Percentiles rank a stretch among this genome's conserved stretches.
Evolutionary conservation across 495 filamentous ascomycete genomes (phyloP).

Genomic region (Parmelia sp.): DNA sequence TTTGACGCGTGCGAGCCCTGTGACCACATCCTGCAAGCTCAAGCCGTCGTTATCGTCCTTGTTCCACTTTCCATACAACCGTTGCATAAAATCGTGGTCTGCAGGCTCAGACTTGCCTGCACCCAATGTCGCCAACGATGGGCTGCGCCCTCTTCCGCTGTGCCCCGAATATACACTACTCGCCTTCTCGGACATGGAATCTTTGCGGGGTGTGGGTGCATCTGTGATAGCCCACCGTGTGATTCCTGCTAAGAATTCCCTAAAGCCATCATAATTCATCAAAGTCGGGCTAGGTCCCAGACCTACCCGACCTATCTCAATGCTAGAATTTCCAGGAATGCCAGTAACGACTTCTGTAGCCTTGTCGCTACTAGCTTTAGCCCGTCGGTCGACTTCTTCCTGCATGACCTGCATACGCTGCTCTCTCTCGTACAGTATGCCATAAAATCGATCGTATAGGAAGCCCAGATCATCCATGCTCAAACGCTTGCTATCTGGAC

Average conservation of each 20-base stretch:
- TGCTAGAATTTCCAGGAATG: conserved; percentile 40
- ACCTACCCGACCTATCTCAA: conserved; percentile 76
- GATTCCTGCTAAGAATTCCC: conserved; percentile 85
- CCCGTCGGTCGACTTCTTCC: conserved; percentile 62
- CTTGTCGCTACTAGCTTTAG: conserved; percentile 52
- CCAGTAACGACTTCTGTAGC: conserved; percentile 42
- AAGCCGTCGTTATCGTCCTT: conserved; percentile 65
- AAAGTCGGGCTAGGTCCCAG: conserved; percentile 78
- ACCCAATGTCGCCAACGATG: conserved; percentile 63
- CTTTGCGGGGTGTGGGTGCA: conserved; percentile 53
- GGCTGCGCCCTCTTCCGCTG: conserved; percentile 43
- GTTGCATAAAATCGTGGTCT: conserved; percentile 90
- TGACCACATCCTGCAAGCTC: conserved; percentile 83
- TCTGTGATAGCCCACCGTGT: conserved; percentile 89
- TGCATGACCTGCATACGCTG: conserved; percentile 71
- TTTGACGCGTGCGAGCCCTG: conserved; percentile 81
- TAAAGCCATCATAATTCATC: conserved; percentile 95
- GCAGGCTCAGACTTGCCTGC: conserved; percentile 69
- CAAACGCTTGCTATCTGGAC: conserved; percentile 87
- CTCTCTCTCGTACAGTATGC: conserved; percentile 81
- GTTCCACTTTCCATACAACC: conserved; percentile 86
- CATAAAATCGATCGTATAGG: conserved; percentile 90
- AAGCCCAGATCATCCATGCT: conserved; percentile 77
- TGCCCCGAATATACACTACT: conserved; percentile 50
- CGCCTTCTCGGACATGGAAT: conserved; percentile 47